These are phyloP conservation scores for Hemerocallis citrina DNA, from an alignment of 106 monocot species.

Conservation along the genomic window DNA sequence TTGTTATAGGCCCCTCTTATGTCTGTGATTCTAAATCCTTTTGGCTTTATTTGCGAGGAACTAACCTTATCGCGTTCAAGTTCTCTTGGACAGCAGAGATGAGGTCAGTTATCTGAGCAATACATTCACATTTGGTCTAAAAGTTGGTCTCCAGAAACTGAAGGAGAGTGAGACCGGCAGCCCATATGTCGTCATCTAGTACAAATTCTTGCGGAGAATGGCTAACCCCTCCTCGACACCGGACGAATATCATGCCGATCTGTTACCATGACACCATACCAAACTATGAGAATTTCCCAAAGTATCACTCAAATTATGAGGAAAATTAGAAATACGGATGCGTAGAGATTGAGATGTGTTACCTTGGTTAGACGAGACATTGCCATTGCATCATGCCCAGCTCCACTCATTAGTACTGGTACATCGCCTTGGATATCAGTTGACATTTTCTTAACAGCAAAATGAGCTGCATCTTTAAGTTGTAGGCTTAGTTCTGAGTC, in stretches of 20 bases:
- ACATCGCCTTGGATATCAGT: conserved; percentile 23
- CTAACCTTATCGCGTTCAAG: too few species aligned
- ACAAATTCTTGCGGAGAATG: conserved; percentile 90
- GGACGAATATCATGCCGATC: conserved; percentile 92
- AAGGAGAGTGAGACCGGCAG: conserved; percentile 67
- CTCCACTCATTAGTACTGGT: conserved; percentile 89
- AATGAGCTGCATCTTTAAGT: conserved; percentile 52
- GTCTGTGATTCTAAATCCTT: too few species aligned
- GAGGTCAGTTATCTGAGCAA: too few species aligned
- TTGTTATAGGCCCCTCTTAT: too few species aligned
- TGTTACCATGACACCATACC: conserved; percentile 15
- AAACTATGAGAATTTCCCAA: background rate
- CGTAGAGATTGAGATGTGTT: too few species aligned
- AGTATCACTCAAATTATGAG: background rate
- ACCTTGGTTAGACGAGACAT: conserved; percentile 49
- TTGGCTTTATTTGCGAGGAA: too few species aligned
- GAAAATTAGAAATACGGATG: background rate
- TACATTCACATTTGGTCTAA: too few species aligned
- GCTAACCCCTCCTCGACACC: conserved; percentile 81
- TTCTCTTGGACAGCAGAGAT: too few species aligned
- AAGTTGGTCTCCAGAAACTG: too few species aligned
- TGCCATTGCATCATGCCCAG: conserved; percentile 83
- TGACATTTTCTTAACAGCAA: conserved; percentile 32
- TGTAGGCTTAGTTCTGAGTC: conserved; percentile 46
- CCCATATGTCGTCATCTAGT: conserved; percentile 74